phyloP scores from a whole-genome alignment of 192 early-diverging fungal species.

The Coemansia pectinata region DNA sequence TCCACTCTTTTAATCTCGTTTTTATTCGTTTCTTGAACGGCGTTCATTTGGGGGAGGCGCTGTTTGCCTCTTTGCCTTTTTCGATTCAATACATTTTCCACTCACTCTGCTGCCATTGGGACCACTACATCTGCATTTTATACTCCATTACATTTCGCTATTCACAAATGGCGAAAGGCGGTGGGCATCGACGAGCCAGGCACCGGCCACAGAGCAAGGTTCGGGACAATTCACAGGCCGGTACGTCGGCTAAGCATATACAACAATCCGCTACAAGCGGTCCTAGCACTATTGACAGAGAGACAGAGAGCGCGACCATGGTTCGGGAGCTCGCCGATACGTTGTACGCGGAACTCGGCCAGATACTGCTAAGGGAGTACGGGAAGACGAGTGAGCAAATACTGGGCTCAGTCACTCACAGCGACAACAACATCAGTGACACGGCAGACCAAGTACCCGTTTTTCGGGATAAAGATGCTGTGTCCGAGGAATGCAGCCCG shows the following conservation, averaged over 20 bases:
- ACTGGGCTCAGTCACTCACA: neutral
- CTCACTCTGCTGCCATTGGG: neutral
- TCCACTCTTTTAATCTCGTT: neutral
- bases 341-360: neutral
- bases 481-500: neutral
- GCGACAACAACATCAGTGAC: neutral
- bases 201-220: neutral
- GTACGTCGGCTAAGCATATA: neutral
- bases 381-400: constrained; percentile 3
- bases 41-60: neutral
- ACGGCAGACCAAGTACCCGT: neutral
- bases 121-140: neutral
- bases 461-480: neutral
- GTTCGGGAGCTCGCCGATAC: neutral
- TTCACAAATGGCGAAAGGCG: neutral
- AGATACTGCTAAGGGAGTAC: constrained; percentile 3
- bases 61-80: neutral
- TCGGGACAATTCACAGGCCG: neutral
- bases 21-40: no score
- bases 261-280: neutral
- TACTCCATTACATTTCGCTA: neutral
- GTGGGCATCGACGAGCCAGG: neutral
- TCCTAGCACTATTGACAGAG: neutral
- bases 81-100: neutral
- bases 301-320: neutral